phyloP scores from a whole-genome alignment of 2,329 filamentous ascomycete genomes.

The Diaporthe ilicicola region DNA sequence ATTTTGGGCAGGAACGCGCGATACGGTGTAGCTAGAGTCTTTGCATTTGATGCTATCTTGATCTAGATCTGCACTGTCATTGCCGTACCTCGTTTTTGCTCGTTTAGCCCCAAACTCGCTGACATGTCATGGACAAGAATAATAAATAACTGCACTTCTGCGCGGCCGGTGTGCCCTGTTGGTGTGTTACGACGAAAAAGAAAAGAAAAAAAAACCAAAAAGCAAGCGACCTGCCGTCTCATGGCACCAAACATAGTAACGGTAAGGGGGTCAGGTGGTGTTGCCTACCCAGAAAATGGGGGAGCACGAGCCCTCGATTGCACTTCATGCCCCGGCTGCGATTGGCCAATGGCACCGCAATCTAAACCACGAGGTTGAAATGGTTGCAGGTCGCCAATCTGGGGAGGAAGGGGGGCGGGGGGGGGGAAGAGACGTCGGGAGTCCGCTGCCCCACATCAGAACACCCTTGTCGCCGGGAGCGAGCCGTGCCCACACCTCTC shows the following conservation, averaged over 20 bases:
- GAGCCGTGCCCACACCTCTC: slow-evolving; percentile 19
- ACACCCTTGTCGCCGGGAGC: slow-evolving; percentile 16
- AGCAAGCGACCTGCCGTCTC: background rate
- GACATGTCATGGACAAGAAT: background rate
- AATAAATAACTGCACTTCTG: background rate
- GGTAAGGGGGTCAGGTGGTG: background rate
- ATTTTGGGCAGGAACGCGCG: background rate
- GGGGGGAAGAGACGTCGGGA: slow-evolving; percentile 4
- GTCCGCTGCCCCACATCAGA: slow-evolving; percentile 2
- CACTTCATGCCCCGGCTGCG: background rate
- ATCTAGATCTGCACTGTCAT: background rate
- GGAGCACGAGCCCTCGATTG: slow-evolving; percentile 2
- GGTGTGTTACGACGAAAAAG: slow-evolving; percentile 9
- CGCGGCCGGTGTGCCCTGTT: background rate
- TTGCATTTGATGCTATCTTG: background rate
- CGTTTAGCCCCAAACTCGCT: background rate
- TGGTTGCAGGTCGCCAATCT: slow-evolving; percentile 16
- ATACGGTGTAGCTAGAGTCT: background rate
- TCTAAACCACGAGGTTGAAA: slow-evolving; percentile 22
- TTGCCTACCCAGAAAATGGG: background rate
- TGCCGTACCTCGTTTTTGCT: background rate
- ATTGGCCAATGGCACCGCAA: slow-evolving; percentile 26
- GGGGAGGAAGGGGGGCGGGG: too few species aligned
- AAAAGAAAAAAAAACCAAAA: background rate
- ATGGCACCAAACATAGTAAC: background rate